Conservation (phyloP, 192 early-diverging fungal genomes). For the Glomus cerebriforme region DNA sequence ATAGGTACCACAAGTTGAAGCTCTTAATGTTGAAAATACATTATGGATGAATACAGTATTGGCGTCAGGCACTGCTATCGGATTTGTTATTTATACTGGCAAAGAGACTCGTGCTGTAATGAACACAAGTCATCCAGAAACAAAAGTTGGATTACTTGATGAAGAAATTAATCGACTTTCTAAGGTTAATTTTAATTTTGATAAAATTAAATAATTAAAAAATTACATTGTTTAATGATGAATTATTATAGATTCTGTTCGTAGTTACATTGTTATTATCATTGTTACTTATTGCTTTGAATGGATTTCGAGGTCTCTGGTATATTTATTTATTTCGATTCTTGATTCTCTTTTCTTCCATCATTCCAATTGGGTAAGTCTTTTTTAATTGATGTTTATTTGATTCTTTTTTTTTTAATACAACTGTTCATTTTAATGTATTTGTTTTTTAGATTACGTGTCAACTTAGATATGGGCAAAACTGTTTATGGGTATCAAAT, state of each 20-base stretch:
- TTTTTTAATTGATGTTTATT: neutral
- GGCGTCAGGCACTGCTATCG: constrained; percentile 86
- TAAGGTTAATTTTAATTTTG: constrained; percentile 56
- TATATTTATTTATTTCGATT: constrained; percentile 91
- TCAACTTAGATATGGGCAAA: constrained; percentile 97
- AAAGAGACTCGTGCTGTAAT: constrained; percentile 92
- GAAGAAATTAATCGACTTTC: constrained; percentile 88
- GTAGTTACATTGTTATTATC: constrained; percentile 81
- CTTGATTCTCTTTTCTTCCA: constrained; percentile 92
- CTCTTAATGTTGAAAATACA: constrained; percentile 86
- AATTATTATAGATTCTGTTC: constrained; percentile 71
- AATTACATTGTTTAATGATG: neutral
- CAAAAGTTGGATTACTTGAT: constrained; percentile 90
- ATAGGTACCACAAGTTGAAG: constrained; percentile 54
- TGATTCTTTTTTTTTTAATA: constrained; percentile 12
- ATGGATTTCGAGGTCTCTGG: constrained; percentile 89
- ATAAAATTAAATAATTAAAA: neutral
- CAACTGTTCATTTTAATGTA: neutral
- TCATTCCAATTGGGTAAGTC: constrained; percentile 85
- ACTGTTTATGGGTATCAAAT: constrained; percentile 88
- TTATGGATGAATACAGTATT: constrained; percentile 95
- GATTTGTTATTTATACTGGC: constrained; percentile 90
- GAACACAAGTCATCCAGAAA: constrained; percentile 91
- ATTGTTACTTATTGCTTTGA: constrained; percentile 83
- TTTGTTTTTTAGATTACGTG: constrained; percentile 62